These are phyloP conservation scores for Articulospora tetracladia DNA, from an alignment of 495 filamentous ascomycete genomes.

Conservation along the genomic window DNA sequence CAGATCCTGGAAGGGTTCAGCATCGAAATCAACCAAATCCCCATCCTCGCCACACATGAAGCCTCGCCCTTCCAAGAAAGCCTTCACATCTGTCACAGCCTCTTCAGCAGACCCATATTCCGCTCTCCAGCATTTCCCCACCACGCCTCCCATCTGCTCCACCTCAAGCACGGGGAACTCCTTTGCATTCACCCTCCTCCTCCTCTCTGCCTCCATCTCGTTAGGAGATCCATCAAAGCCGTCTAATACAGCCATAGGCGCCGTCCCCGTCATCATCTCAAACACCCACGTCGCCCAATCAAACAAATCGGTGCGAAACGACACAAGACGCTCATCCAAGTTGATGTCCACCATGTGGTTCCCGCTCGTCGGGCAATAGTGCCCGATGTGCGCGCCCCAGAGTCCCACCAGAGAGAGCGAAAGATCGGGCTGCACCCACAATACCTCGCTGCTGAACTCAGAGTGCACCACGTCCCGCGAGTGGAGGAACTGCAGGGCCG, in stretches of 20 bases:
- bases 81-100: background rate
- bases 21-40: background rate
- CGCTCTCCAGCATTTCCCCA: background rate
- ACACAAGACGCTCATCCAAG: background rate
- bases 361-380: background rate
- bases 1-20: background rate
- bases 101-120: background rate
- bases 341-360: background rate
- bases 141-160: background rate
- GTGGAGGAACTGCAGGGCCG: background rate
- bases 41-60: background rate
- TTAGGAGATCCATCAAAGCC: background rate
- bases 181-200: background rate
- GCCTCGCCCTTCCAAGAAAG: background rate
- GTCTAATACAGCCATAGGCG: background rate
- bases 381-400: background rate
- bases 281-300: background rate
- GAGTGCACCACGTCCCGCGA: background rate
- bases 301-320: background rate
- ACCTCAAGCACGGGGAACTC: background rate
- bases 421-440: background rate
- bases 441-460: background rate
- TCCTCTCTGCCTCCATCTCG: background rate
- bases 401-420: background rate
- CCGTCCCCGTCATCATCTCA: background rate